These are phyloP conservation scores for Erythrobasidium hasegawianum DNA, from an alignment of 1,284 basidiomycete species.

Conservation along the genomic window DNA sequence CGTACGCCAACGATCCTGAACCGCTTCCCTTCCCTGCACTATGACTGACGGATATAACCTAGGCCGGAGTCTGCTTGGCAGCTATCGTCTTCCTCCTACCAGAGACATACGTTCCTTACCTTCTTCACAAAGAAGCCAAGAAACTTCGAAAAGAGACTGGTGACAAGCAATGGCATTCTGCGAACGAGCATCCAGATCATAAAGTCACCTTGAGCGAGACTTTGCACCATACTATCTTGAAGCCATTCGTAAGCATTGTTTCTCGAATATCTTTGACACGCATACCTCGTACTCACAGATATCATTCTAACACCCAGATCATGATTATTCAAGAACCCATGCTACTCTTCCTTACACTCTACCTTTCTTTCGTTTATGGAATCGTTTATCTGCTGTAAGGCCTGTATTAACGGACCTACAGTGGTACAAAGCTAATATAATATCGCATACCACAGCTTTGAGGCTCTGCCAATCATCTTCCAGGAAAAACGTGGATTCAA, in stretches of 20 bases:
- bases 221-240: constrained; percentile 53
- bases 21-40: constrained; percentile 40
- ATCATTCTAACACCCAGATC: constrained; percentile 44
- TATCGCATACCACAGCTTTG: constrained; percentile 48
- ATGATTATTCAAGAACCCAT: constrained; percentile 49
- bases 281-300: constrained; percentile 45
- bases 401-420: constrained; percentile 40
- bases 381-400: constrained; percentile 19
- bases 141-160: constrained; percentile 47
- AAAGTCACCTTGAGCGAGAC: constrained; percentile 44
- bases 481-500: constrained; percentile 40
- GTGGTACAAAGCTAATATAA: constrained; percentile 14
- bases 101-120: constrained; percentile 45
- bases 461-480: constrained; percentile 50
- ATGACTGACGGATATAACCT: neutral
- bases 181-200: constrained; percentile 18
- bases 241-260: constrained; percentile 56
- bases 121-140: constrained; percentile 48
- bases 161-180: constrained; percentile 42
- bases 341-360: constrained; percentile 44
- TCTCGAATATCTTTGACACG: neutral
- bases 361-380: constrained; percentile 44
- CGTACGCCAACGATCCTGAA: constrained; percentile 49
- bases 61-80: constrained; percentile 1
- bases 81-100: constrained; percentile 38